These are phyloP conservation scores for Cicer yamashitae DNA, from an alignment of 306 rosid species.

Conservation along the genomic window DNA sequence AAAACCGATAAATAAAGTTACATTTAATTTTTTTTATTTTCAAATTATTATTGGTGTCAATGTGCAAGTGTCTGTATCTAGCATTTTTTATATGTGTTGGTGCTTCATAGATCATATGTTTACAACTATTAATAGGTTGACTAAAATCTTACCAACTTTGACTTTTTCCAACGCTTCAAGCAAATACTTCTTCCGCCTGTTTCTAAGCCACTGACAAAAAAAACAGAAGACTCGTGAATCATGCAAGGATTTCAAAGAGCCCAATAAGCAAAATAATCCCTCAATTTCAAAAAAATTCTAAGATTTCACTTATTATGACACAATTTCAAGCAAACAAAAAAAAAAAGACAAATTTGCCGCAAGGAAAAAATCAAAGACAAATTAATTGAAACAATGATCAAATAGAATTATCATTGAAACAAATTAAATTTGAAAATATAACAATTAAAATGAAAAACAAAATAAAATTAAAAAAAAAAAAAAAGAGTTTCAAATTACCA, in stretches of 20 bases:
- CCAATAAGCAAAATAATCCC: background rate
- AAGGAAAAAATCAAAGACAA: background rate
- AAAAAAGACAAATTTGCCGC: background rate
- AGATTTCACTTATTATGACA: background rate
- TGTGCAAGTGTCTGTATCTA: too few species aligned
- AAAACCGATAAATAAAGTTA: too few species aligned
- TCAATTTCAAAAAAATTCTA: background rate
- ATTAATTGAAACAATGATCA: background rate
- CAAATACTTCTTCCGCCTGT: constrained; percentile 61
- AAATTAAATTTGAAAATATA: too few species aligned
- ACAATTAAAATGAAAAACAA: too few species aligned
- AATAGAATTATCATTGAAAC: too few species aligned
- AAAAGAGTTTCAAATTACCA: too few species aligned
- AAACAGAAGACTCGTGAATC: background rate
- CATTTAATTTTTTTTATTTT: too few species aligned
- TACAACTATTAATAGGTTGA: constrained; percentile 10
- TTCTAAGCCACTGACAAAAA: constrained; percentile 46
- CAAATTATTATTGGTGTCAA: too few species aligned
- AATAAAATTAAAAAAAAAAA: too few species aligned
- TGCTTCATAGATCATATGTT: background rate
- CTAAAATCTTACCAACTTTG: constrained; percentile 70
- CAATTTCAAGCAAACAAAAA: constrained; percentile 6
- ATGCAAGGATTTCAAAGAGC: background rate
- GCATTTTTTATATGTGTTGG: too few species aligned
- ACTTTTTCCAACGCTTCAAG: constrained; percentile 87